phyloP scores from a whole-genome alignment of 2,329 filamentous ascomycete genomes.

The Endoconidiophora polonica region DNA sequence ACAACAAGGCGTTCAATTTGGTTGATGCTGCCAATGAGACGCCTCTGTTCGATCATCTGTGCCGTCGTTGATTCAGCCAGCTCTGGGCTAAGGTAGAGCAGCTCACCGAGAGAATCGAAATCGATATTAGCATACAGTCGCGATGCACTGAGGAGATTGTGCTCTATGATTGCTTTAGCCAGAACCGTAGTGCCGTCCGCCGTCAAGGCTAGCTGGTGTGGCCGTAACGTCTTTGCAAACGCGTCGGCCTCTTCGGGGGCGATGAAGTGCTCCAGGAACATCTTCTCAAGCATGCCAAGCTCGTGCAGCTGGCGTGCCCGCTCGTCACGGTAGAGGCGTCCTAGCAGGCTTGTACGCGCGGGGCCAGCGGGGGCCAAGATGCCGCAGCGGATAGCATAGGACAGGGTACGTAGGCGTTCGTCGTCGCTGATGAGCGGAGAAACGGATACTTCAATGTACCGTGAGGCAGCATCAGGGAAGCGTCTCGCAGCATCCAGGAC shows the following conservation, averaged over 20 bases:
- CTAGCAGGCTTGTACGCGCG: slow-evolving; percentile 60
- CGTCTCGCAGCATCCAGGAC: slow-evolving; percentile 81
- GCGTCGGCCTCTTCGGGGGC: slow-evolving; percentile 66
- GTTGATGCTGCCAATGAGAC: slow-evolving; percentile 76
- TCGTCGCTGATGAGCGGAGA: slow-evolving; percentile 64
- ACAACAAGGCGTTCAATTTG: slow-evolving; percentile 80
- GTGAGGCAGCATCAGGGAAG: slow-evolving; percentile 73
- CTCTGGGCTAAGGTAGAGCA: slow-evolving; percentile 63
- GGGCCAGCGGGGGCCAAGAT: slow-evolving; percentile 86
- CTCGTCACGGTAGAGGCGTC: slow-evolving; percentile 85
- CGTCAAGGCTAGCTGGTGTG: slow-evolving; percentile 81
- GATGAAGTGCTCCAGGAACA: slow-evolving; percentile 81
- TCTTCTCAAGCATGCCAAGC: slow-evolving; percentile 86
- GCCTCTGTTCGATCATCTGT: slow-evolving; percentile 87
- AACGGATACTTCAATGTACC: slow-evolving; percentile 77
- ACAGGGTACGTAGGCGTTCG: slow-evolving; percentile 70
- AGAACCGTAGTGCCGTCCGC: slow-evolving; percentile 86
- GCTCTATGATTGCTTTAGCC: slow-evolving; percentile 84
- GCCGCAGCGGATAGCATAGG: slow-evolving; percentile 78
- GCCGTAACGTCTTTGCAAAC: slow-evolving; percentile 64
- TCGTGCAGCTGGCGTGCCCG: slow-evolving; percentile 59
- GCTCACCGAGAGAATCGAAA: slow-evolving; percentile 55
- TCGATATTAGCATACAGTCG: slow-evolving; percentile 62
- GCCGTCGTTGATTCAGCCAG: slow-evolving; percentile 85
- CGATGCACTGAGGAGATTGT: slow-evolving; percentile 81